phyloP scores from a whole-genome alignment of 2,329 filamentous ascomycete genomes.

The Thyridium curvatum region DNA sequence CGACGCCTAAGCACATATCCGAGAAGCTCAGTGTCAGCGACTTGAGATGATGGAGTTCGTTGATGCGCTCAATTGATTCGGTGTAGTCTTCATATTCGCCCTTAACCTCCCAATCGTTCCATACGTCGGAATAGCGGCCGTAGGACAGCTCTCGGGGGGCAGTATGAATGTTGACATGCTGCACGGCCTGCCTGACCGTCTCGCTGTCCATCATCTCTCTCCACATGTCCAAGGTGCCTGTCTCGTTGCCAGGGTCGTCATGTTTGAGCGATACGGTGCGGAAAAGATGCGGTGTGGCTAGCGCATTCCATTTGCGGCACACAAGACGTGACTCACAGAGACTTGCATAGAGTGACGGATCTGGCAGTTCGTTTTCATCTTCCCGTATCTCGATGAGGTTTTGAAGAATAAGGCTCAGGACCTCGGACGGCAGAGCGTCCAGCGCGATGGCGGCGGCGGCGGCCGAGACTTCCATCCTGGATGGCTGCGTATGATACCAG shows the following conservation, averaged over 20 bases:
- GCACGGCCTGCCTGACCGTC: constrained; percentile 1
- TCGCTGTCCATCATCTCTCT: neutral
- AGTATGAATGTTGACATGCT: constrained; percentile 11
- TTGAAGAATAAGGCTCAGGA: too few species aligned
- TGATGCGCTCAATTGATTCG: constrained; percentile 5
- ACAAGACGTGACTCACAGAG: constrained; percentile 10
- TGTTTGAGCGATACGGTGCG: constrained; percentile 2
- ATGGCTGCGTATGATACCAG: too few species aligned
- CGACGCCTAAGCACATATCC: constrained; percentile 1
- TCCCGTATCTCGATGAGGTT: too few species aligned
- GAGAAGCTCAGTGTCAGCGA: constrained; percentile 6
- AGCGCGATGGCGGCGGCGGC: too few species aligned
- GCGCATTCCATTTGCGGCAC: constrained; percentile 9
- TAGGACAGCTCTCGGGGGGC: constrained; percentile 4
- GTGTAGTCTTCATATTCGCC: constrained; percentile 2
- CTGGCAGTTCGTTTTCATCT: too few species aligned
- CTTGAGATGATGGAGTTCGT: constrained; percentile 6
- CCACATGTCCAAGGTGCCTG: constrained; percentile 3
- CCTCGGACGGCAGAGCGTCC: too few species aligned
- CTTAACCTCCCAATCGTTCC: neutral
- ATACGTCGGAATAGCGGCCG: neutral
- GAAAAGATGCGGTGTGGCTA: constrained; percentile 7
- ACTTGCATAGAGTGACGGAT: too few species aligned
- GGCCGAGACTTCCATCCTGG: too few species aligned
- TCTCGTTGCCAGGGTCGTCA: neutral